Evolutionary conservation across 208 protist species (phyloP).

Genomic region (Kentomonas sorsogonicus): DNA sequence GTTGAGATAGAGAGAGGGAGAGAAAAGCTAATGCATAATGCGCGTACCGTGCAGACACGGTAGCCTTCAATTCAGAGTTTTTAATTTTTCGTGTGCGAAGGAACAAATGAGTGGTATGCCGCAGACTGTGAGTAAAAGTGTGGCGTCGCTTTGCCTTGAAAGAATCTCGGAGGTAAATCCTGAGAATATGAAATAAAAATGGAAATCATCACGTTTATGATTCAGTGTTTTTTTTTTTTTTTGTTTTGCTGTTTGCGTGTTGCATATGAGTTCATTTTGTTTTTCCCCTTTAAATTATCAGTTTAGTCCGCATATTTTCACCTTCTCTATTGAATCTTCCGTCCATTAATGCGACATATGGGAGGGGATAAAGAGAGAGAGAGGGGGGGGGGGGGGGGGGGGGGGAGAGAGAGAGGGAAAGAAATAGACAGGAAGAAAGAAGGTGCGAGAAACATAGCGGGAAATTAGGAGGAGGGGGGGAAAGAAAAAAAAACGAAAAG

Average conservation of each 20-base stretch:
- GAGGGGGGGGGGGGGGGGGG: too few species aligned
- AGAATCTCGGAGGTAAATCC: too few species aligned
- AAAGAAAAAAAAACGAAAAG: not conserved
- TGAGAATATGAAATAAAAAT: not conserved
- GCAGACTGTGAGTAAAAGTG: too few species aligned
- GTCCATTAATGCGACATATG: not conserved
- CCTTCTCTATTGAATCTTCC: not conserved
- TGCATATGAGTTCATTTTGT: not conserved
- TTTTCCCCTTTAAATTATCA: constrained; percentile 2
- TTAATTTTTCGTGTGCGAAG: not conserved
- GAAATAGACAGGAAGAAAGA: not conserved
- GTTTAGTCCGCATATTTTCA: not conserved
- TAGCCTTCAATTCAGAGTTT: not conserved
- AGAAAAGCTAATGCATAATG: constrained; percentile 8
- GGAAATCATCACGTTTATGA: not conserved
- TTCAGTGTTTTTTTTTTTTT: not conserved
- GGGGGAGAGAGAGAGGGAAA: too few species aligned
- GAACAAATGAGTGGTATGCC: not conserved
- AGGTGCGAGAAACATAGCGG: not conserved
- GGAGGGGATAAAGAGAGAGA: not conserved
- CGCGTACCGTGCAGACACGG: not conserved
- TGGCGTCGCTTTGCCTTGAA: too few species aligned
- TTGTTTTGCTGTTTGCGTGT: not conserved
- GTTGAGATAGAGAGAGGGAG: constrained; percentile 13
- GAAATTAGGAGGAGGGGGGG: not conserved